phyloP scores from a whole-genome alignment of 2,329 filamentous ascomycete species.

The Cordyceps cicadae region DNA sequence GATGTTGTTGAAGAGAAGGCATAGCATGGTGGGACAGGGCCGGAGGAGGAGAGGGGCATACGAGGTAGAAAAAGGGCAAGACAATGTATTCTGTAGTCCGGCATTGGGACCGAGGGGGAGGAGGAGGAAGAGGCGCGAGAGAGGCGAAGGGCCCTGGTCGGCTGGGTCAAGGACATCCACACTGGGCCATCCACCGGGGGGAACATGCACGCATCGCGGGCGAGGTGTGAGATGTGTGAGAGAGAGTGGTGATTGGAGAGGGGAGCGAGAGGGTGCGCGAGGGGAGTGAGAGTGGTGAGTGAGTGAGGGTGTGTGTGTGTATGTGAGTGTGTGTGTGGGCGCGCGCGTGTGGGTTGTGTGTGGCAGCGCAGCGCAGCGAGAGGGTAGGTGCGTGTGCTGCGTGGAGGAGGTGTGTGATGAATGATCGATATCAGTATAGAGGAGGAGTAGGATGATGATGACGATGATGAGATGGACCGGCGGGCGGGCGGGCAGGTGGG shows the following conservation, averaged over 20 bases:
- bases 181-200: constrained; percentile 1
- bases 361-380: neutral
- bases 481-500: too few species aligned
- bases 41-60: constrained; percentile 12
- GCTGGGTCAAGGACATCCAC: constrained; percentile 10
- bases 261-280: neutral
- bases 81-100: constrained; percentile 15
- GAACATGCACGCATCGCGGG: constrained; percentile 10
- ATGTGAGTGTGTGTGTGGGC: neutral
- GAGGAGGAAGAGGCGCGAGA: constrained; percentile 8
- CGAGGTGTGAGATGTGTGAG: constrained; percentile 2
- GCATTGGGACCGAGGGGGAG: constrained; percentile 12
- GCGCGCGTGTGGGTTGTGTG: neutral
- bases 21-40: constrained; percentile 10
- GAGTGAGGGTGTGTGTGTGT: neutral
- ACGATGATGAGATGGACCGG: too few species aligned
- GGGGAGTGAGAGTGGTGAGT: neutral
- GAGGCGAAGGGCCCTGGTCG: constrained; percentile 11
- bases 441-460: too few species aligned
- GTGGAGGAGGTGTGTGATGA: neutral
- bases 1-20: constrained; percentile 18
- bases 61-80: constrained; percentile 14
- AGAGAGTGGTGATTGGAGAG: neutral
- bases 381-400: neutral
- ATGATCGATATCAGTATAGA: too few species aligned